Base-by-base conservation (phyloP, 2,329 filamentous ascomycete species). In the Teratosphaeriaceae sp. region DNA sequence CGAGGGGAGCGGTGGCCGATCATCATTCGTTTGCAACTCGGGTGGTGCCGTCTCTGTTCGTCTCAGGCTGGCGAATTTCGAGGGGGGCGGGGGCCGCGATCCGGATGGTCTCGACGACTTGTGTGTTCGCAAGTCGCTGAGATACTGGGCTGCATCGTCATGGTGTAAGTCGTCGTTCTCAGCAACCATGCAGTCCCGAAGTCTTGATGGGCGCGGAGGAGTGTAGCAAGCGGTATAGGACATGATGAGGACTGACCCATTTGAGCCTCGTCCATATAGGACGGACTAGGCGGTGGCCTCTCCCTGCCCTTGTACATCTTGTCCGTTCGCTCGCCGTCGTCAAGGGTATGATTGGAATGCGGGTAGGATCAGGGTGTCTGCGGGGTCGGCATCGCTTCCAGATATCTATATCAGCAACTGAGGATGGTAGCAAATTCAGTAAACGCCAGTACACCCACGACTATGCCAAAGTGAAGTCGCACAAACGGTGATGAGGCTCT, bases 81-180 rank as follows among this genome's bases (percentile, higher is more conserved):
- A 73, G 18, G 70, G 65, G 9, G 78, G 79, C 35, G 74, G 75
- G 46, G 84, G 84, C 51, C 85, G 74, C 38, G 84, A 82, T 48
- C 85, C 84, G 44, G 79, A 82, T 7, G 85, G 85, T 43, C 85
- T 76, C 26, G 75, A 71, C 43, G 79, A 71, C 40, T 82, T 79
- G 63, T 77, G 84, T 53, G 75, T 78, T 53, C 85, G 81, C 26
- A 90, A 75, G 52, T 82, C 78, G 53, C 81, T 73, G 26, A 88
- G 75, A 62, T 88, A 89, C 46, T 73, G 72, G 52, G 80, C 84
- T 88, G 65, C 47, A 51, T 58, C 49, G 40, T 50, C 19, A 46
- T 44, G 8, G 27, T 45, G 52, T 57, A 50, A 60, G 55, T 50
- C 45, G 34, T 41, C 18, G 31, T 51, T 33, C 45, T 52, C 43